Evolutionary conservation across 2,329 filamentous ascomycete species (phyloP), one percentile per base, ranked within the genome.

Genomic region (Lasiodiplodia sp.): DNA sequence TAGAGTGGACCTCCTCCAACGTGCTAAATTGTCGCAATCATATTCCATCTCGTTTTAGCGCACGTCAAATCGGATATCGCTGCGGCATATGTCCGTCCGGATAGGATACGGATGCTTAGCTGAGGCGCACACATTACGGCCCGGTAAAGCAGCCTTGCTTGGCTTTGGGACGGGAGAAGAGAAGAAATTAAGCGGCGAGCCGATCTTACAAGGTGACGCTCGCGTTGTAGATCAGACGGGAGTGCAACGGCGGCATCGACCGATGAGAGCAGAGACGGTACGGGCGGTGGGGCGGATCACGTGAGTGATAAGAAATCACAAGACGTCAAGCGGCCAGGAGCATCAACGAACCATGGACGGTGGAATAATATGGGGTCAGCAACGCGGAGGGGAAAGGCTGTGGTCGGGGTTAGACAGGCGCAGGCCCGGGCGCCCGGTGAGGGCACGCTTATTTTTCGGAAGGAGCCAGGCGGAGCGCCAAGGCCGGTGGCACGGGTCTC

Each of bases 391-490:
- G 12, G 34, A 25, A 8, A n/a, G 56, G n/a, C 10, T 25, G 56
- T 44, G 37, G 37, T 57, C 31, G 57, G 23, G 23, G 44, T 44
- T 23, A 31, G 57, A n/a, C 57, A 60, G 23, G 57, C 37, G 25
- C 51, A 25, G 51, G 12, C 23, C 47, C 38, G 52, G 16, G 16
- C n/a, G 16, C 23, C 25, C 25, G 52, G 14, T 31, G 28, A 23
- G 28, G 52, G n/a, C 55, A 57, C 55, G 55, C 55, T 57, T 57
- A 57, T 57, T 40, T 57, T 40, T 38, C 40, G 58, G 58, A 49
- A 63, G 40, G 62, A n/a, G 28, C 49, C 47, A 53, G 28, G 47
- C 44, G 37, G 47, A 53, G 21, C 40, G 58, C 58, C 58, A 63
- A 63, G 58, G n/a, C 23, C 14, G 40, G 23, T 18, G 38, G 53